Evolutionary conservation across 768 basidiomycete genomes (phyloP).

Genomic region (Botryobasidium botryosum): DNA sequence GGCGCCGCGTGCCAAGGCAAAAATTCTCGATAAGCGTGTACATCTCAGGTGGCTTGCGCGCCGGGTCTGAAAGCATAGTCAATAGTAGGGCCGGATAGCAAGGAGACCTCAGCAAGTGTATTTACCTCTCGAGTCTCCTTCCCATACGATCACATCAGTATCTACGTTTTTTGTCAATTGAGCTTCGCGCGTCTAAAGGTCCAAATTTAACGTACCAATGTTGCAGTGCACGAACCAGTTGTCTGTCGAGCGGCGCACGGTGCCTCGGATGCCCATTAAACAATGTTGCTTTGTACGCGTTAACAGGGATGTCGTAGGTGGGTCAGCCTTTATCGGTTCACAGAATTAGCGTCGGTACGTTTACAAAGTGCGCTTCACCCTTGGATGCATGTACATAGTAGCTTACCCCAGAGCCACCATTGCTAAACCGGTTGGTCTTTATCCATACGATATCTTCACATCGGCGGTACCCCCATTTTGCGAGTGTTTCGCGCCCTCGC

Average conservation of each 20-base stretch:
- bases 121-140: slow-evolving; percentile 52
- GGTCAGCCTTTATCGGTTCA: slow-evolving; percentile 42
- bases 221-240: slow-evolving; percentile 98
- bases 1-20: slow-evolving; percentile 78
- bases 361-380: slow-evolving; percentile 1
- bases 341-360: slow-evolving; percentile 5
- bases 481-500: slow-evolving; percentile 74
- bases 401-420: slow-evolving; percentile 58
- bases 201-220: slow-evolving; percentile 45
- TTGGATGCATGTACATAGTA: neutral
- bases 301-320: slow-evolving; percentile 69
- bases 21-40: slow-evolving; percentile 96
- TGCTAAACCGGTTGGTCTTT: slow-evolving; percentile 64
- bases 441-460: slow-evolving; percentile 99
- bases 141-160: slow-evolving; percentile 95
- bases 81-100: neutral
- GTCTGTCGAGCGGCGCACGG: slow-evolving; percentile 86
- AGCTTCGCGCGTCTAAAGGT: slow-evolving; percentile 5
- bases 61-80: slow-evolving; percentile 37
- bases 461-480: slow-evolving; percentile 84
- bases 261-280: slow-evolving; percentile 92
- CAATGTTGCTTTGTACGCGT: slow-evolving; percentile 92
- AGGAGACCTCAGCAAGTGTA: slow-evolving; percentile 5
- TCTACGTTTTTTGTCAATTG: slow-evolving; percentile 29
- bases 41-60: slow-evolving; percentile 84